Percentiles rank a stretch among this genome's conserved stretches.
These are phyloP conservation scores for Phoma sp. DNA, from an alignment of 2,329 filamentous ascomycete genomes.

Conservation along the genomic window DNA sequence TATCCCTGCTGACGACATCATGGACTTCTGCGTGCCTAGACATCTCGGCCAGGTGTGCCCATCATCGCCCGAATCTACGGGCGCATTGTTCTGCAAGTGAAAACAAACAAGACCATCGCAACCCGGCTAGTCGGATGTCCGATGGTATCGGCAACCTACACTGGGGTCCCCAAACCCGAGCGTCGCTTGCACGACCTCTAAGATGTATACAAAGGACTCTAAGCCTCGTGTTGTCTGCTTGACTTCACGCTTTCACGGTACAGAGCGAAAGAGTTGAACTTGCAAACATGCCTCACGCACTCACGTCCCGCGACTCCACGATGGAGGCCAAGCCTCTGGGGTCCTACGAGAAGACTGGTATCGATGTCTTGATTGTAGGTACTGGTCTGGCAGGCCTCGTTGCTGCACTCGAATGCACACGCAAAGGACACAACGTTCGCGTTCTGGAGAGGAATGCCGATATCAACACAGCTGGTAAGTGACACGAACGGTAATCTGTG, in stretches of 20 bases:
- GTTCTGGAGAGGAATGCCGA: conserved; percentile 54
- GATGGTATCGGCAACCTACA: conserved; percentile 27
- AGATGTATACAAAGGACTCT: conserved; percentile 21
- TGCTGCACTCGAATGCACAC: conserved; percentile 48
- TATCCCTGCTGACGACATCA: conserved; percentile 23
- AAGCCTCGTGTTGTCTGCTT: conserved; percentile 1
- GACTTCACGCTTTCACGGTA: conserved; percentile 13
- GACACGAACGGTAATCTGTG: not conserved
- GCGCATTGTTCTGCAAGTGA: conserved; percentile 1
- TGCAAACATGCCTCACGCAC: conserved; percentile 47
- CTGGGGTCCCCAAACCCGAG: conserved; percentile 32
- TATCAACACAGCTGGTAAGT: conserved; percentile 61
- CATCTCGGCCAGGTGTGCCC: conserved; percentile 20
- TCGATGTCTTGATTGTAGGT: conserved; percentile 50
- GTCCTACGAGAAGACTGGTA: conserved; percentile 54
- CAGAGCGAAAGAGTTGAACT: conserved; percentile 4
- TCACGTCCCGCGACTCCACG: conserved; percentile 56
- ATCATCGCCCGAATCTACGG: conserved; percentile 18
- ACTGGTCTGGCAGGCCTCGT: conserved; percentile 49
- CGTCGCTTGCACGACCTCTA: conserved; percentile 16
- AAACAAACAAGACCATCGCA: conserved; percentile 16
- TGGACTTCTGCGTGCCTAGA: conserved; percentile 17
- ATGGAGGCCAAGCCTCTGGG: conserved; percentile 58
- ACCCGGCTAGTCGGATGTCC: conserved; percentile 16
- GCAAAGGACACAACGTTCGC: conserved; percentile 50